phyloP scores from a whole-genome alignment of 257 asterid genomes.

The Nemophila menziesii region DNA sequence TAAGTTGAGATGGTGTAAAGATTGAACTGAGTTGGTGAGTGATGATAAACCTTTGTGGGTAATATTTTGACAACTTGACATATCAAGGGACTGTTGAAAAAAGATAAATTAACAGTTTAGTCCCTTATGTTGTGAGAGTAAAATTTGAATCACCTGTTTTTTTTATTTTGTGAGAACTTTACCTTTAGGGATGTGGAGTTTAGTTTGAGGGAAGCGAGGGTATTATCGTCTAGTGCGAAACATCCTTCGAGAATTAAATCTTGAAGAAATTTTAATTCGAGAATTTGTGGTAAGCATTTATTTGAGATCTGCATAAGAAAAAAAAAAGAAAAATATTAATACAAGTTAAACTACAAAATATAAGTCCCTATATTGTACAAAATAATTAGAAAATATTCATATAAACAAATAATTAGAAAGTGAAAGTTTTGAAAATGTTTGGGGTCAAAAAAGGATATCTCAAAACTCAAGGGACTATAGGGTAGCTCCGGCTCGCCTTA shows the following conservation, averaged over 20 bases:
- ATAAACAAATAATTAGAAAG: background rate
- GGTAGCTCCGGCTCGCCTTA: too few relatives aligned
- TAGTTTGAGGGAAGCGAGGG: conserved; percentile 50
- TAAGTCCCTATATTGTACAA: background rate
- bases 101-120: too few relatives aligned
- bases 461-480: too few relatives aligned
- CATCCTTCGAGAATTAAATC: conserved; percentile 78
- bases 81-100: conserved; percentile 61
- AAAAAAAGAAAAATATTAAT: conserved; percentile 3
- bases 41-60: conserved; percentile 71
- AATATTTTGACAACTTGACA: conserved; percentile 78
- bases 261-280: conserved; percentile 62
- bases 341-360: background rate
- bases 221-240: conserved; percentile 65
- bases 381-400: background rate
- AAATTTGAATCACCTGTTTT: background rate
- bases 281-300: conserved; percentile 50
- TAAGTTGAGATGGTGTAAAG: conserved; percentile 52
- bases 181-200: conserved; percentile 74
- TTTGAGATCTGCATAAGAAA: conserved; percentile 43
- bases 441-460: too few relatives aligned
- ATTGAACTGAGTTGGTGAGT: conserved; percentile 49
- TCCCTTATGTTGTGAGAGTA: background rate
- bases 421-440: too few relatives aligned
- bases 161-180: conserved; percentile 1